Base-by-base conservation (phyloP, 1,284 basidiomycete genomes). In the Schizophyllum amplum region DNA sequence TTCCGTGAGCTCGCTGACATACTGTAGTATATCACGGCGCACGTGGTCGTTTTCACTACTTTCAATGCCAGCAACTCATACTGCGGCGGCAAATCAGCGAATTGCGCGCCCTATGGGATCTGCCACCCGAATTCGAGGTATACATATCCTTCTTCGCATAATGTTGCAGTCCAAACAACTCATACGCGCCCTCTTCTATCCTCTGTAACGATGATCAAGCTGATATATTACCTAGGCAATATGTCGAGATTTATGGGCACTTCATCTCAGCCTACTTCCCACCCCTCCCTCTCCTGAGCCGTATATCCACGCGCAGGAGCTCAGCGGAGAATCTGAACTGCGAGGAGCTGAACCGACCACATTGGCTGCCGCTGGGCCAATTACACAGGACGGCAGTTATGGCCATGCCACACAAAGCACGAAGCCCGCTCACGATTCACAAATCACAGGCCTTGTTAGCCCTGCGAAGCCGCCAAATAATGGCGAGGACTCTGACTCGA, bases 41-140 rank as follows among this genome's bases (percentile, higher is more conserved):
- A 21, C 79, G 86, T 55, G 90, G 84, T 2, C 80, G 84, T 50
- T 92, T 80, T 66, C 82, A 87, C 56, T 90, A 90, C 63, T 86
- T 91, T 59, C 86, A 94, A 62, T 90, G 87, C 62, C 74, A 91
- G 33, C 93, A 95, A 67, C 72, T 92, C 0, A 71, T 94, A 54
- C 72, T 95, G 6, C 77, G 92, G 15, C 80, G 85, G 63, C 93
- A 96, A 69, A 71, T 91, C 2, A 72, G 74, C 5, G 80, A 81
- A n/a, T 68, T 95, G 51, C 76, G 67, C 4, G 65, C 70, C 22
- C 63, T 86, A 4, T 95, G 92, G 92, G 67, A 74, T 13, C 72
- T 95, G 5, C 91, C 92, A 5, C 69, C 79, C 0, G 86, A 89
- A 59, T 89, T 90, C 61, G 92, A 94, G 80, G 92, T 91, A 55